Conservation (phyloP, 306 rosid species). For the Inga oerstediana region DNA sequence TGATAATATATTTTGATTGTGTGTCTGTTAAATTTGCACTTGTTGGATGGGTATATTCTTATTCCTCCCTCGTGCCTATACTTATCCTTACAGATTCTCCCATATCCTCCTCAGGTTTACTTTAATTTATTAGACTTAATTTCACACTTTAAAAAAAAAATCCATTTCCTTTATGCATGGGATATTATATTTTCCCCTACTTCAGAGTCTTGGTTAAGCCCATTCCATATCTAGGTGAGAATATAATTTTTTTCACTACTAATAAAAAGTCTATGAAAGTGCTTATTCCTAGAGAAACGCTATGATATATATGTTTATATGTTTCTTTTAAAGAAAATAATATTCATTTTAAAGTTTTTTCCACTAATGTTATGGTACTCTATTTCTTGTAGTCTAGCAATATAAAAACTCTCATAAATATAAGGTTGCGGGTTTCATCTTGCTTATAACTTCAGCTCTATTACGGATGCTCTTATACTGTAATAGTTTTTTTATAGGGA, state of each 20-base stretch:
- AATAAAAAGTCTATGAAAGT: not conserved
- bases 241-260: not conserved
- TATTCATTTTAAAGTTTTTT: too few relatives aligned
- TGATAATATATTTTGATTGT: not conserved
- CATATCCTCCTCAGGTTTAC: not conserved
- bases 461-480: too few relatives aligned
- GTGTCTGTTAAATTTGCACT: conserved; percentile 26
- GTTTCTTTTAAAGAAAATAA: too few relatives aligned
- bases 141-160: not conserved
- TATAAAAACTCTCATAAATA: too few relatives aligned
- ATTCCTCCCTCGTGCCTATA: not conserved
- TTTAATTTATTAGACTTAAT: not conserved
- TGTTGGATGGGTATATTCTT: not conserved
- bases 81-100: not conserved
- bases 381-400: too few relatives aligned
- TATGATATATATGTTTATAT: too few relatives aligned
- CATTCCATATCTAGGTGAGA: not conserved
- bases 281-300: not conserved
- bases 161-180: not conserved
- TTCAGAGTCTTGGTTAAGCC: not conserved
- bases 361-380: too few relatives aligned
- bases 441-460: too few relatives aligned
- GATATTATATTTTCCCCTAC: not conserved
- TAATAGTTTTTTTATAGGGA: too few relatives aligned
- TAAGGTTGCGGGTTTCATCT: too few relatives aligned